These are phyloP conservation scores for Choiromyces venosus DNA, from an alignment of 495 filamentous ascomycete genomes.

Conservation along the genomic window DNA sequence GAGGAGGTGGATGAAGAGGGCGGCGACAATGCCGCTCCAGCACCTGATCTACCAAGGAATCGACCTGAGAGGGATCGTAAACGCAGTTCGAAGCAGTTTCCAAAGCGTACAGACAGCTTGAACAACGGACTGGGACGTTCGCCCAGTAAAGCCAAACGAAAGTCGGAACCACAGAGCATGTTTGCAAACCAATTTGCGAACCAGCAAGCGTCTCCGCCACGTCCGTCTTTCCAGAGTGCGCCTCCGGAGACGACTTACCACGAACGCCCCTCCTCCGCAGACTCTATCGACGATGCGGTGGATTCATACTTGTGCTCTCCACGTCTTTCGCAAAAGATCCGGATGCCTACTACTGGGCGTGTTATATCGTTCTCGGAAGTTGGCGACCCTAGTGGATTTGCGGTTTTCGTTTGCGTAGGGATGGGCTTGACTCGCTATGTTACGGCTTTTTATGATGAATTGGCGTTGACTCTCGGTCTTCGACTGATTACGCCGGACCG, in stretches of 20 bases:
- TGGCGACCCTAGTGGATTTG: slow-evolving; percentile 83
- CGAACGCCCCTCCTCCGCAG: slow-evolving; percentile 65
- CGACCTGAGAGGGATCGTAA: slow-evolving; percentile 36
- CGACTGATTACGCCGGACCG: slow-evolving; percentile 90
- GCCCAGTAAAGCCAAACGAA: slow-evolving; percentile 38
- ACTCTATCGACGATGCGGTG: slow-evolving; percentile 84
- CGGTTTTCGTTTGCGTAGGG: slow-evolving; percentile 92
- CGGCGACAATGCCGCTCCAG: slow-evolving; percentile 24
- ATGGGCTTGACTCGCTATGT: slow-evolving; percentile 97
- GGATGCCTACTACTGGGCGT: slow-evolving; percentile 76
- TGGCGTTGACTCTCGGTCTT: slow-evolving; percentile 77
- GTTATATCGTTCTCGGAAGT: slow-evolving; percentile 96
- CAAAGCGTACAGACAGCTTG: slow-evolving; percentile 32
- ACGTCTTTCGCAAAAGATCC: slow-evolving; percentile 77
- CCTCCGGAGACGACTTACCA: slow-evolving; percentile 35
- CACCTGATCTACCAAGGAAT: slow-evolving; percentile 35
- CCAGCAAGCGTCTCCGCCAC: slow-evolving; percentile 43
- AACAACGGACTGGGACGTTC: slow-evolving; percentile 17
- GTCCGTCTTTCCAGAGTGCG: slow-evolving; percentile 43
- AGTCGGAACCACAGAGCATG: slow-evolving; percentile 46
- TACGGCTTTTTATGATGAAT: slow-evolving; percentile 94
- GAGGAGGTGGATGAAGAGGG: slow-evolving; percentile 30
- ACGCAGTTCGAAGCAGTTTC: slow-evolving; percentile 23
- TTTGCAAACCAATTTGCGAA: slow-evolving; percentile 39
- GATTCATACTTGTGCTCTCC: slow-evolving; percentile 77